phyloP scores from a whole-genome alignment of 192 early-diverging fungal genomes.

The Jimgerdemannia lactiflua region DNA sequence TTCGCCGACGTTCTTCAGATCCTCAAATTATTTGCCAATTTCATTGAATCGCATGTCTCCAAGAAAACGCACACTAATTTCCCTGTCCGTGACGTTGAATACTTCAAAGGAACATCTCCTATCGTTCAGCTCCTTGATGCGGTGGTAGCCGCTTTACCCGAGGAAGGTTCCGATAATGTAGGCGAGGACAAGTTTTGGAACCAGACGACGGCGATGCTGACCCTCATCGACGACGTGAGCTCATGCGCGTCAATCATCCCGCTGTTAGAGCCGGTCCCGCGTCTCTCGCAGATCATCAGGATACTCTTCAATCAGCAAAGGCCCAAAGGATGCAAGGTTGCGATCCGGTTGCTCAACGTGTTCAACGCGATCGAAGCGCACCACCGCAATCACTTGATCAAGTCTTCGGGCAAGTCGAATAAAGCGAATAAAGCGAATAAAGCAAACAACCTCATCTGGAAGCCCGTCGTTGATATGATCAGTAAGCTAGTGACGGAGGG shows the following conservation, averaged over 20 bases:
- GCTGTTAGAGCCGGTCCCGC: not conserved
- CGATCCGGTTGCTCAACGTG: not conserved
- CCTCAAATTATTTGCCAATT: not conserved
- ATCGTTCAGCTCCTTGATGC: not conserved
- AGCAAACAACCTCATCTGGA: too few relatives aligned
- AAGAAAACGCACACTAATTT: not conserved
- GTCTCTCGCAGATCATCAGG: not conserved
- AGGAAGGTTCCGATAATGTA: not conserved
- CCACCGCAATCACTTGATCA: not conserved
- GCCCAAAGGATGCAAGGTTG: not conserved
- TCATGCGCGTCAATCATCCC: not conserved
- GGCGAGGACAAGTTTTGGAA: not conserved
- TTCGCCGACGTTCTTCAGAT: not conserved
- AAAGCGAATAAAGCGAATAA: too few relatives aligned
- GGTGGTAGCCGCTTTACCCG: not conserved
- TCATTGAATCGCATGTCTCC: not conserved
- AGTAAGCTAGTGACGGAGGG: not conserved
- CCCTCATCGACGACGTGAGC: not conserved
- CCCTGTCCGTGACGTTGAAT: not conserved
- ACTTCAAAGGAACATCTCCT: not conserved
- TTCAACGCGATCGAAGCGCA: not conserved
- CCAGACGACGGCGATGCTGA: not conserved
- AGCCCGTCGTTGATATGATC: not conserved
- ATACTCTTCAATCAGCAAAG: not conserved
- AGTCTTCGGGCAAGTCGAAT: too few relatives aligned